Evolutionary conservation across 2,329 filamentous ascomycete genomes (phyloP).

Genomic region (Bertia moriformis): DNA sequence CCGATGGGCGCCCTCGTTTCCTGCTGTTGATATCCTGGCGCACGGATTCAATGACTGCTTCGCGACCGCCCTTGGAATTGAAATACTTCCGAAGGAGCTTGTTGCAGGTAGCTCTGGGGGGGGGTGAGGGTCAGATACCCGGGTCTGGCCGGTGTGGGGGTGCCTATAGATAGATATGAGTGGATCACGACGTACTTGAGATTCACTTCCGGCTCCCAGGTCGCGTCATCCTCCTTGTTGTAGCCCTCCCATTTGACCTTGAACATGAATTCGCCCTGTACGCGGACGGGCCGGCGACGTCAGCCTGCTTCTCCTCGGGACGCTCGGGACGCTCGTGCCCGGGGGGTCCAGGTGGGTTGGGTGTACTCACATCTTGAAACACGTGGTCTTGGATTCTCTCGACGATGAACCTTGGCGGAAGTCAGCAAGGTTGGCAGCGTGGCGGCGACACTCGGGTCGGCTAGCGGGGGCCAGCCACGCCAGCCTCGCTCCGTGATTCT

Average conservation of each 20-base stretch:
- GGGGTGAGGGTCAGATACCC: slow-evolving; percentile 4
- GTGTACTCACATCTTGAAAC: too few relatives aligned
- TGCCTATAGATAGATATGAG: slow-evolving; percentile 1
- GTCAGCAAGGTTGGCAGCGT: slow-evolving; percentile 3
- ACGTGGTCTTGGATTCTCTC: too few relatives aligned
- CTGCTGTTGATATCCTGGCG: slow-evolving; percentile 33
- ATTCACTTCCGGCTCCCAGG: slow-evolving; percentile 69
- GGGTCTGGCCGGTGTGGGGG: not conserved
- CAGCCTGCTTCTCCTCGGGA: not conserved
- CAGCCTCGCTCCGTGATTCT: slow-evolving; percentile 3
- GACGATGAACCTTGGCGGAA: too few relatives aligned
- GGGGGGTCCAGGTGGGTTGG: slow-evolving; percentile 4
- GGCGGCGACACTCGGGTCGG: too few relatives aligned
- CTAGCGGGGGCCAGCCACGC: slow-evolving; percentile 1
- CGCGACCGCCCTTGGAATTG: slow-evolving; percentile 44
- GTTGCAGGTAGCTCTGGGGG: too few relatives aligned
- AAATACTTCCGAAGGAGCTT: slow-evolving; percentile 54
- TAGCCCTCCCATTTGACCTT: slow-evolving; percentile 75
- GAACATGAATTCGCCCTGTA: too few relatives aligned
- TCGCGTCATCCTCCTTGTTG: slow-evolving; percentile 52
- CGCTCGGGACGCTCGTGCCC: slow-evolving; percentile 2
- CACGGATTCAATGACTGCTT: slow-evolving; percentile 34
- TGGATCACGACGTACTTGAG: slow-evolving; percentile 30
- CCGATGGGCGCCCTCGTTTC: slow-evolving; percentile 40
- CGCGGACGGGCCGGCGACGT: slow-evolving; percentile 20